These are phyloP conservation scores for Babesia bigemina DNA, from an alignment of 169 alveolate species.

Conservation along the genomic window DNA sequence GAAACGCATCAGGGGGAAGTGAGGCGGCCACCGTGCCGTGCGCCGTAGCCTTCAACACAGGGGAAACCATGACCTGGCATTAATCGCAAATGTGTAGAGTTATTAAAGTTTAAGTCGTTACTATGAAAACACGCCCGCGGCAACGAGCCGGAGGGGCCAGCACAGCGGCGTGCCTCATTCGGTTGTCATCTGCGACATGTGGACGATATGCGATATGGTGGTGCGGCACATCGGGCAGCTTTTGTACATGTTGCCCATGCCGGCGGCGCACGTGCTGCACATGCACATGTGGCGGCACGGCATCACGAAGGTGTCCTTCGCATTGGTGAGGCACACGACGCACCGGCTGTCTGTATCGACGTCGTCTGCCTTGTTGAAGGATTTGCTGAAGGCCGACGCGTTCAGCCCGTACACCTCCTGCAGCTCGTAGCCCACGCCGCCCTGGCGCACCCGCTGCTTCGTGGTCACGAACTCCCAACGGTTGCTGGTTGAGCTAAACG, in stretches of 20 bases:
- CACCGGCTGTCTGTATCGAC: constrained; percentile 4
- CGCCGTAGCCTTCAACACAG: not conserved
- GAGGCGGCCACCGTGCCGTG: not conserved
- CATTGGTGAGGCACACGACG: constrained; percentile 51
- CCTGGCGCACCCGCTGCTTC: constrained; percentile 50
- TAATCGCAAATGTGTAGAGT: no score
- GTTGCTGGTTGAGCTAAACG: not conserved
- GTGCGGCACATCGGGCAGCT: constrained; percentile 66
- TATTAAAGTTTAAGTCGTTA: not conserved
- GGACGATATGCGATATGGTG: constrained; percentile 41
- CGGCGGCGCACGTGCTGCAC: constrained; percentile 48
- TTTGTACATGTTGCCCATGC: not conserved
- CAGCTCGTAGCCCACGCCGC: constrained; percentile 51
- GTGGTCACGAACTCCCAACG: constrained; percentile 51
- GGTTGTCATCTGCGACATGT: constrained; percentile 10
- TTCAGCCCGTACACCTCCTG: constrained; percentile 70
- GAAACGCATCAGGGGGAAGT: constrained; percentile 4
- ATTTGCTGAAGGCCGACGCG: constrained; percentile 21
- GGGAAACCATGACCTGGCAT: no score
- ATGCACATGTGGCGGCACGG: constrained; percentile 68
- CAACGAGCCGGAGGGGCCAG: no score
- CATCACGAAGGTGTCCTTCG: constrained; percentile 50
- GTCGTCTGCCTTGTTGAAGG: not conserved
- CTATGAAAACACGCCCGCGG: not conserved
- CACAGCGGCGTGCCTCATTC: not conserved